phyloP scores from a whole-genome alignment of 768 basidiomycete genomes.

The Botryobasidium botryosum region DNA sequence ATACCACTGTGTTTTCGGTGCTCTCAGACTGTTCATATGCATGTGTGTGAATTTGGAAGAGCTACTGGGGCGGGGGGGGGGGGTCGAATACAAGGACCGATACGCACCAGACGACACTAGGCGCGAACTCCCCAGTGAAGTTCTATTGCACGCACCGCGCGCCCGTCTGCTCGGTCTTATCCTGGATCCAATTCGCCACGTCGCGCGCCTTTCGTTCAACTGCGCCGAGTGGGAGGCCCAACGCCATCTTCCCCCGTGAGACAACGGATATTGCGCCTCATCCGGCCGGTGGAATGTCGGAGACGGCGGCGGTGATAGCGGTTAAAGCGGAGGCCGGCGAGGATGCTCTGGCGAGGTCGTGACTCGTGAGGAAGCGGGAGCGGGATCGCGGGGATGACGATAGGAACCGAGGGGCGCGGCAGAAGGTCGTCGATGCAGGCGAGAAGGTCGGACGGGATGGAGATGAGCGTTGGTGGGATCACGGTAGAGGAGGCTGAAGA shows the following conservation, averaged over 20 bases:
- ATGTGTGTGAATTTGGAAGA: too few relatives aligned
- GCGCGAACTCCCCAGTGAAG: slow-evolving; percentile 61
- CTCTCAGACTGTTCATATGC: too few relatives aligned
- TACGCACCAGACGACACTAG: slow-evolving; percentile 72
- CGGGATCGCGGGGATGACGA: slow-evolving; percentile 37
- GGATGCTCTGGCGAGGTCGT: slow-evolving; percentile 39
- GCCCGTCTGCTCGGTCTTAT: slow-evolving; percentile 52
- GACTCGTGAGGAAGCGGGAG: slow-evolving; percentile 20
- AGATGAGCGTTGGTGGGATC: slow-evolving; percentile 15
- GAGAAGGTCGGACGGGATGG: slow-evolving; percentile 14
- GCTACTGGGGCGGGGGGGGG: too few relatives aligned
- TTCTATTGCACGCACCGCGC: slow-evolving; percentile 48
- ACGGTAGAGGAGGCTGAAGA: slow-evolving; percentile 12
- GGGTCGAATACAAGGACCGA: neutral
- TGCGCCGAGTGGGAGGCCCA: slow-evolving; percentile 60
- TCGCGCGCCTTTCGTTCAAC: slow-evolving; percentile 48
- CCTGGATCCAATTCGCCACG: slow-evolving; percentile 63
- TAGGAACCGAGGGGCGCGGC: slow-evolving; percentile 60
- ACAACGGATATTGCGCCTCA: slow-evolving; percentile 57
- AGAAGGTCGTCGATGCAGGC: slow-evolving; percentile 37
- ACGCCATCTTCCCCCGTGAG: slow-evolving; percentile 74
- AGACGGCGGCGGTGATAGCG: slow-evolving; percentile 48
- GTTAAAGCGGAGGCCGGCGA: slow-evolving; percentile 45
- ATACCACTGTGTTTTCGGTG: too few relatives aligned
- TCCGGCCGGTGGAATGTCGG: slow-evolving; percentile 48